Evolutionary conservation across 768 basidiomycete genomes (phyloP), one percentile per base, ranked within the genome.

Genomic region (Trametopsis cervina): DNA sequence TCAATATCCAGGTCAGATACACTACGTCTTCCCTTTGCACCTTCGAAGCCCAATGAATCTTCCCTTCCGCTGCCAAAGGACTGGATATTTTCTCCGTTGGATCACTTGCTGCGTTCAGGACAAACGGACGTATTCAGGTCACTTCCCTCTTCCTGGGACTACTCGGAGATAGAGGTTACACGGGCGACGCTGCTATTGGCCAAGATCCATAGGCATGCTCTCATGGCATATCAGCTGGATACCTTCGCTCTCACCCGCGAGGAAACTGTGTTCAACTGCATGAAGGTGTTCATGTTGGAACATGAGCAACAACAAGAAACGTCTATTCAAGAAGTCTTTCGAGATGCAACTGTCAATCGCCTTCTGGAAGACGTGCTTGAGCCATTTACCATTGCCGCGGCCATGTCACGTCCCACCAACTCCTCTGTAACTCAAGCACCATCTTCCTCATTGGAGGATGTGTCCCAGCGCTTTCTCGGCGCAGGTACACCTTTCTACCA

Each of bases 241-340:
- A 51, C 57, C 20, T 74, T 77, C 12, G 58, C 69, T 6, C 61
- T 81, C 59, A 69, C 64, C 15, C 69, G 76, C 38, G 78, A 80
- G 44, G 78, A 84, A 53, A 66, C 74, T 1, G 70, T 86, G 4
- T 85, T 93, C 56, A 77, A 74, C 17, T 85, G 91, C 54, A 94
- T 96, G 89, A 89, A 89, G 54, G 80, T 96, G 13, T 92, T 91
- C 66, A 94, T 96, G 92, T 78, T 98, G 23, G 94, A 98, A 63
- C 89, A 95, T 60, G 89, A 78, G 1, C 83, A 89, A 44, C 64
- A 54, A 37, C 58, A 56, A 48, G 58, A 51, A 27, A 57, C 55
- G 26, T 61, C 53, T 27, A 53, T 42, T 7, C 78, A 72, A 38
- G 86, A 93, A 55, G 82, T 96, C 2, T 98, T 89, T 66, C 72